phyloP scores from a whole-genome alignment of 2,329 filamentous ascomycete species.

The Talaromyces piceae region DNA sequence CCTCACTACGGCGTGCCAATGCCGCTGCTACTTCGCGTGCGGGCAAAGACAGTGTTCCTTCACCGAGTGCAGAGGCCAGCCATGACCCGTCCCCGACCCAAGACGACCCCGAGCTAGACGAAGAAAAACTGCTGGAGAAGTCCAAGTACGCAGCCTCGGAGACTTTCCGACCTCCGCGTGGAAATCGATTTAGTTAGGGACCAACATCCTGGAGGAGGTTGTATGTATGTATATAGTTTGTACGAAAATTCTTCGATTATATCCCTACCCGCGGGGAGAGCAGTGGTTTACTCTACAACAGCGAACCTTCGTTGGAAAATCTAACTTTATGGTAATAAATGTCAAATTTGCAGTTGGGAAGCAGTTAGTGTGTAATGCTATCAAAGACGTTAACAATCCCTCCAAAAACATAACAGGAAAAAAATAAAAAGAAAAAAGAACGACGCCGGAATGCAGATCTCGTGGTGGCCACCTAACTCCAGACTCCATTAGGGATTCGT shows the following conservation, averaged over 20 bases:
- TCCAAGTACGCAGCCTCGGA: conserved; percentile 80
- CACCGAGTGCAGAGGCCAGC: conserved; percentile 65
- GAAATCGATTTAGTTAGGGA: conserved; percentile 68
- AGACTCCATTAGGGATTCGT: background rate
- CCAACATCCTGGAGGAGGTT: background rate
- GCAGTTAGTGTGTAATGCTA: background rate
- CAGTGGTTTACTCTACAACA: background rate
- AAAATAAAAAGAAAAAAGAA: background rate
- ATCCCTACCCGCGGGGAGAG: background rate
- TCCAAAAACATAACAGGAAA: background rate
- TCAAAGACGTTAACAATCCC: background rate
- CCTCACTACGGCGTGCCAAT: conserved; percentile 30
- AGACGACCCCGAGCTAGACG: conserved; percentile 67
- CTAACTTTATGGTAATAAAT: no score
- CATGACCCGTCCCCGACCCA: conserved; percentile 77
- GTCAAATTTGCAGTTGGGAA: background rate
- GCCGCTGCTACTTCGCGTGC: conserved; percentile 21
- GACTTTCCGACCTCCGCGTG: conserved; percentile 71
- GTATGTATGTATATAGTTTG: conserved; percentile 1
- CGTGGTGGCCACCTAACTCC: background rate
- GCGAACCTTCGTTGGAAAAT: background rate
- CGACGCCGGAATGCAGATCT: background rate
- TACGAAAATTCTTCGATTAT: background rate
- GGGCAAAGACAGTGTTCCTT: conserved; percentile 45
- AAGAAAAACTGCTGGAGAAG: conserved; percentile 62